Conservation (phyloP, 1,284 basidiomycete species). For the Ganoderma leucocontextum region DNA sequence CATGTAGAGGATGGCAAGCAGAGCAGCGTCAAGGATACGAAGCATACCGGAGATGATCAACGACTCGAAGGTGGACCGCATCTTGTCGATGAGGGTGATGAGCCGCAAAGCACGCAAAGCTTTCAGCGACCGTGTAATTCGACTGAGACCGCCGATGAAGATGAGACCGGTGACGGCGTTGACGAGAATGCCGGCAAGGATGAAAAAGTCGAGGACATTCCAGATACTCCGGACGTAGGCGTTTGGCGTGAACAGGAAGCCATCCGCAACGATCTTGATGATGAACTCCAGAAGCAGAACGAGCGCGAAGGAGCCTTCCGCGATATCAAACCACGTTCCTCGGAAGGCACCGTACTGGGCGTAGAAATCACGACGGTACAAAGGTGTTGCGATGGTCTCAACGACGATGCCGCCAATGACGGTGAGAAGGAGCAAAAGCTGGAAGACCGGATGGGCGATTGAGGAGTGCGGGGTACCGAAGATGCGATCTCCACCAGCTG, state of each 20-base stretch:
- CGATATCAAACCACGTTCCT: slow-evolving; percentile 89
- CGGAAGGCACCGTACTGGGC: slow-evolving; percentile 64
- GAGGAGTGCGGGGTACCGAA: slow-evolving; percentile 78
- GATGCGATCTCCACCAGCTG: slow-evolving; percentile 87
- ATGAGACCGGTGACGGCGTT: slow-evolving; percentile 85
- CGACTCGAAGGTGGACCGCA: slow-evolving; percentile 93
- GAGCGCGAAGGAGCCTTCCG: slow-evolving; percentile 81
- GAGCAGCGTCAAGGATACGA: slow-evolving; percentile 90
- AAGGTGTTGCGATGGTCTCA: slow-evolving; percentile 87
- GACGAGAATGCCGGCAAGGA: slow-evolving; percentile 84
- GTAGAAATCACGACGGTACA: slow-evolving; percentile 86
- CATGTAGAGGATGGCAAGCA: slow-evolving; percentile 95
- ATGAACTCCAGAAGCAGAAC: slow-evolving; percentile 87
- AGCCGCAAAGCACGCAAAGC: slow-evolving; percentile 90
- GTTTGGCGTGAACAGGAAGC: slow-evolving; percentile 92
- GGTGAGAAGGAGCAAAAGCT: slow-evolving; percentile 76
- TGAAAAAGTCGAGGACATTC: slow-evolving; percentile 92
- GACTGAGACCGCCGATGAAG: slow-evolving; percentile 83
- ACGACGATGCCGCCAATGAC: slow-evolving; percentile 89
- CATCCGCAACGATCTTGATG: slow-evolving; percentile 94
- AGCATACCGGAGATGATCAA: slow-evolving; percentile 89
- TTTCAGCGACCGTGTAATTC: slow-evolving; percentile 88
- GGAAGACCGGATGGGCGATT: slow-evolving; percentile 77
- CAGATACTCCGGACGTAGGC: slow-evolving; percentile 93
- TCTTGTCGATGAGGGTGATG: slow-evolving; percentile 88